phyloP scores from a whole-genome alignment of 1,139 yeast species.

The Geotrichum restrictum region DNA sequence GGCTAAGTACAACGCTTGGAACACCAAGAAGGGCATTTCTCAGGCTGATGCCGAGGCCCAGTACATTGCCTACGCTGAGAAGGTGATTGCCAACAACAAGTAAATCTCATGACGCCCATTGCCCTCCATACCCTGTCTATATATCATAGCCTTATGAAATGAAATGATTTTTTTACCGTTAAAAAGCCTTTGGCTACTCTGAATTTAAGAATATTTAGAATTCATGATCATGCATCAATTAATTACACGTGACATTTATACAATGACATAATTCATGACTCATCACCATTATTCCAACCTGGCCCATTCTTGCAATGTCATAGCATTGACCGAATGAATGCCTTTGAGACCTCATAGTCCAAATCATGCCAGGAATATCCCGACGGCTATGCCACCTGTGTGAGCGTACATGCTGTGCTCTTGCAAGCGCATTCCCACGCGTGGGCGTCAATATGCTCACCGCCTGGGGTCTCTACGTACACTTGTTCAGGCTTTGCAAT shows the following conservation, averaged over 20 bases:
- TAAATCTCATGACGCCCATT: not conserved
- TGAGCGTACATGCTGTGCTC: slow-evolving; percentile 45
- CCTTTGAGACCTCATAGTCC: too few relatives aligned
- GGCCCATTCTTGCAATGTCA: too few relatives aligned
- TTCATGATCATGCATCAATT: too few relatives aligned
- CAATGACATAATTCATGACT: too few relatives aligned
- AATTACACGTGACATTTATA: too few relatives aligned
- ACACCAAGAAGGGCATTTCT: slow-evolving; percentile 73
- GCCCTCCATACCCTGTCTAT: too few relatives aligned
- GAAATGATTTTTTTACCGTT: too few relatives aligned
- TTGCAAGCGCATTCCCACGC: slow-evolving; percentile 58
- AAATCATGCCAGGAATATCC: not conserved
- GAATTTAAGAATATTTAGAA: too few relatives aligned
- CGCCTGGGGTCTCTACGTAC: slow-evolving; percentile 57
- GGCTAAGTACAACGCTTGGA: slow-evolving; percentile 98
- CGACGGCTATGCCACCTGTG: slow-evolving; percentile 18
- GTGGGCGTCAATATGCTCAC: slow-evolving; percentile 49
- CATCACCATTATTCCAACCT: too few relatives aligned
- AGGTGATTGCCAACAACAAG: slow-evolving; percentile 4
- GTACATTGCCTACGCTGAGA: slow-evolving; percentile 70
- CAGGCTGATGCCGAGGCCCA: slow-evolving; percentile 88
- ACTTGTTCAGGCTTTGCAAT: slow-evolving; percentile 34
- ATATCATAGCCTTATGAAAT: too few relatives aligned
- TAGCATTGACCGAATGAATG: too few relatives aligned
- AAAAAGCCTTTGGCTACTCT: too few relatives aligned